Conservation (phyloP, 139 green algal species). For the Auxenochlorella pyrenoidosa region DNA sequence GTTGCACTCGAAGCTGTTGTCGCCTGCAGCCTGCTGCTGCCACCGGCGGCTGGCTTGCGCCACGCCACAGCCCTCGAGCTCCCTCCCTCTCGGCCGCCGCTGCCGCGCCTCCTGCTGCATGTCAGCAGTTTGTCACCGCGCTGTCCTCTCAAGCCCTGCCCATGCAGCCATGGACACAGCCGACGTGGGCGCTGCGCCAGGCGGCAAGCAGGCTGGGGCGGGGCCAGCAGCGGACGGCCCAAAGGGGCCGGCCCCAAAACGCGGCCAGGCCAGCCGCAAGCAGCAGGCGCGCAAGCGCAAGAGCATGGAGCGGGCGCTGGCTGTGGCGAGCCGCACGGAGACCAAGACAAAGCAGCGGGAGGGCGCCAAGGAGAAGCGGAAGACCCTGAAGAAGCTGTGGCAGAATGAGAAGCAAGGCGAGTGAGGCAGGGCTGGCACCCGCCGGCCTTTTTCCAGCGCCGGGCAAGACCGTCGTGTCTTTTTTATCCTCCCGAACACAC, state of each 20-base stretch:
- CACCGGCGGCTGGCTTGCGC: no score
- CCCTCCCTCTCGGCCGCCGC: not conserved
- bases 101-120: not conserved
- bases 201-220: not conserved
- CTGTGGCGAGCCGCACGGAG: constrained; percentile 25
- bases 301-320: constrained; percentile 40
- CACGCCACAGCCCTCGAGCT: no score
- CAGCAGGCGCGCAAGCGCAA: constrained; percentile 40
- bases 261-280: constrained; percentile 22
- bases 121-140: not conserved
- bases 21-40: no score
- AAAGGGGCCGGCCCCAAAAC: not conserved
- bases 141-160: not conserved
- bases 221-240: not conserved
- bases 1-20: no score
- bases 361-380: not conserved
- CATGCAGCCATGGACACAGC: constrained; percentile 31
- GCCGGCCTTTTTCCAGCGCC: no score
- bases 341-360: constrained; percentile 22
- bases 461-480: no score
- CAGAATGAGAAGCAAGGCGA: not conserved
- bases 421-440: not conserved
- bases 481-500: not conserved
- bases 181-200: not conserved
- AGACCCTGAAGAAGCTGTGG: constrained; percentile 43